Conservation (phyloP, 176 grass and related monocot species). For the Oryza glumipatula region DNA sequence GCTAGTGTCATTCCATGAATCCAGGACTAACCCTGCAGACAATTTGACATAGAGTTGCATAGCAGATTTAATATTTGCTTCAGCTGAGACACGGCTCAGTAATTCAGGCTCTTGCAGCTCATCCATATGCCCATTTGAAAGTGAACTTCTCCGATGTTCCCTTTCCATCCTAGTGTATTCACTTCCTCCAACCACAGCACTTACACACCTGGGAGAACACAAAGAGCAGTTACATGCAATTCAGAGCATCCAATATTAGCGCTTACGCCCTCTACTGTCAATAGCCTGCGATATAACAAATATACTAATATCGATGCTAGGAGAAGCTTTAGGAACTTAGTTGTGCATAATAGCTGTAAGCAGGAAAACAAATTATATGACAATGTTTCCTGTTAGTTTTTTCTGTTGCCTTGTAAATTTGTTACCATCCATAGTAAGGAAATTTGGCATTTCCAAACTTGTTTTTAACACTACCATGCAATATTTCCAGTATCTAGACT, state of each 20-base stretch:
- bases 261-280: neutral
- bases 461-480: neutral
- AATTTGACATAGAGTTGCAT: slow-evolving; percentile 92
- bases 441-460: neutral
- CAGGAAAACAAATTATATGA: neutral
- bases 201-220: slow-evolving; percentile 68
- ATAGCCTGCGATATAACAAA: neutral
- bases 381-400: neutral
- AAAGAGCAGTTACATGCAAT: slow-evolving; percentile 10
- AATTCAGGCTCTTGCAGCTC: slow-evolving; percentile 73
- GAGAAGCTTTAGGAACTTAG: slow-evolving; percentile 34
- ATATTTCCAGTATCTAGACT: neutral
- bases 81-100: slow-evolving; percentile 68
- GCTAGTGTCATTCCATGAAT: slow-evolving; percentile 89
- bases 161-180: slow-evolving; percentile 84
- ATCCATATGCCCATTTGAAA: slow-evolving; percentile 79
- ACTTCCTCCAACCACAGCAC: slow-evolving; percentile 85
- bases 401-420: neutral
- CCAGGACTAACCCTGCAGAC: slow-evolving; percentile 82
- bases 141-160: slow-evolving; percentile 71
- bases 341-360: neutral
- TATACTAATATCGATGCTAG: neutral
- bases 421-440: neutral
- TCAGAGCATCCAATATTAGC: slow-evolving; percentile 2
- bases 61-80: slow-evolving; percentile 91